These are phyloP conservation scores for Aureobasidium mangrovei DNA, from an alignment of 2,329 filamentous ascomycete genomes.

Conservation along the genomic window DNA sequence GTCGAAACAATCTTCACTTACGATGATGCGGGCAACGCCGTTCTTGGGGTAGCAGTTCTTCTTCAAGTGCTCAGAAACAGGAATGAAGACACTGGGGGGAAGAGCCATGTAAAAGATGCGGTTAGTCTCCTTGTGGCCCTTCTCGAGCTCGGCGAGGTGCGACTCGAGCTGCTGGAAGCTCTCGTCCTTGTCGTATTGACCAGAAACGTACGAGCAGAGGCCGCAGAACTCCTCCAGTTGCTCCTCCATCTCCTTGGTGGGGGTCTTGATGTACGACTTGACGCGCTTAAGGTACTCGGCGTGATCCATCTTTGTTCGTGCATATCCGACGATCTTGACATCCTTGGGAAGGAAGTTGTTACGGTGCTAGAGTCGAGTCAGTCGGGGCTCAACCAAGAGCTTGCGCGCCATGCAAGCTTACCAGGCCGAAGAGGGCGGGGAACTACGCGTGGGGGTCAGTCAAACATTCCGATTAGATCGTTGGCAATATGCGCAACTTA, in stretches of 20 bases:
- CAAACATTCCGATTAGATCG: conserved; percentile 7
- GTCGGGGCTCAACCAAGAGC: neutral
- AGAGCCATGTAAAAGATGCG: conserved; percentile 99
- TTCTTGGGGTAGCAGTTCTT: conserved; percentile 89
- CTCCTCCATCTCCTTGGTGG: conserved; percentile 93
- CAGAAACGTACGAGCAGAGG: conserved; percentile 88
- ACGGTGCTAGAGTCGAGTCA: conserved; percentile 50
- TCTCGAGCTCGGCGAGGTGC: conserved; percentile 78
- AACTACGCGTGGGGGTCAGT: conserved; percentile 49
- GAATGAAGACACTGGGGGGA: conserved; percentile 94
- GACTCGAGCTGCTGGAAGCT: conserved; percentile 79
- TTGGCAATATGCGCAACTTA: conserved; percentile 37
- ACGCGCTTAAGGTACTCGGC: conserved; percentile 90
- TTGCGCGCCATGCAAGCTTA: conserved; percentile 47
- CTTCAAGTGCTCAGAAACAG: conserved; percentile 95
- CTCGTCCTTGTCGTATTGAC: conserved; percentile 95
- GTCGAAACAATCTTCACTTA: conserved; percentile 39
- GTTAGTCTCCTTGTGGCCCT: conserved; percentile 72
- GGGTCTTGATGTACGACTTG: conserved; percentile 97
- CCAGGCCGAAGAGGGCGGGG: conserved; percentile 91
- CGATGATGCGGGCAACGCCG: conserved; percentile 89
- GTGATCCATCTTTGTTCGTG: conserved; percentile 98
- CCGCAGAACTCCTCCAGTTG: conserved; percentile 84
- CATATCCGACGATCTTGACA: conserved; percentile 96
- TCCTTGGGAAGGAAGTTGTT: conserved; percentile 98